Percentiles rank a stretch among this genome's conserved stretches.
Conservation (phyloP, 495 filamentous ascomycete genomes). For the Neurospora sp. region DNA sequence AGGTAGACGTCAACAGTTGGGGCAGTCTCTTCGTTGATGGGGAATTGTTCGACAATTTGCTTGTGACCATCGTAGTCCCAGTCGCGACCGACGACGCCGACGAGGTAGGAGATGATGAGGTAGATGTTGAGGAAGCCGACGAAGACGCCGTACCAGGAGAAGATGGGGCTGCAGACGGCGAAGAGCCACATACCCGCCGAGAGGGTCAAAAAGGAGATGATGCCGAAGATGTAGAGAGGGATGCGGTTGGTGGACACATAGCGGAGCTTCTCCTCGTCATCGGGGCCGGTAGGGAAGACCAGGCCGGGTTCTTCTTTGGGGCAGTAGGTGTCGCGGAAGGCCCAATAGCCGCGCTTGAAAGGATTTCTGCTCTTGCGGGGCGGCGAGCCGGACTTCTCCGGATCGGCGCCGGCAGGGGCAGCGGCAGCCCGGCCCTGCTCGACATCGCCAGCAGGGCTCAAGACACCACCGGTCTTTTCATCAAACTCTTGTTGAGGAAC, state of each 20-base stretch:
- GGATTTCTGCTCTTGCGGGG: constrained; percentile 6
- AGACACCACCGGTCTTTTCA: constrained; percentile 6
- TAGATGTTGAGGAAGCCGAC: constrained; percentile 26
- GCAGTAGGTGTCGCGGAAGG: constrained; percentile 20
- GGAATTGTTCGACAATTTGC: constrained; percentile 8
- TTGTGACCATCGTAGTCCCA: constrained; percentile 19
- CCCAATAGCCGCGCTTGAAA: constrained; percentile 7
- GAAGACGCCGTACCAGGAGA: constrained; percentile 25
- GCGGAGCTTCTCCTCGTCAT: constrained; percentile 19
- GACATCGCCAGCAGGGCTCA: constrained; percentile 5
- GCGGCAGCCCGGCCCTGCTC: not conserved
- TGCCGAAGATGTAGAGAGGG: constrained; percentile 22
- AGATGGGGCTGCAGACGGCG: constrained; percentile 17
- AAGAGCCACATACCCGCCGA: constrained; percentile 28
- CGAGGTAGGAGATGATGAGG: constrained; percentile 23
- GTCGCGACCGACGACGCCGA: constrained; percentile 20
- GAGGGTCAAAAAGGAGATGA: constrained; percentile 21
- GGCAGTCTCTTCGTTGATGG: constrained; percentile 19
- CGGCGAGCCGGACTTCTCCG: constrained; percentile 5
- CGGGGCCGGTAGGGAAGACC: constrained; percentile 19
- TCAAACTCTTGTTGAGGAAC: constrained; percentile 5
- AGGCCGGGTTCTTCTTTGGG: constrained; percentile 17
- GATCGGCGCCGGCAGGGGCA: not conserved
- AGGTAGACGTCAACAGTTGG: constrained; percentile 25
- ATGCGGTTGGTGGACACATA: constrained; percentile 23